Base-by-base conservation (phyloP, 306 rosid species). In the Abrus precatorius region DNA sequence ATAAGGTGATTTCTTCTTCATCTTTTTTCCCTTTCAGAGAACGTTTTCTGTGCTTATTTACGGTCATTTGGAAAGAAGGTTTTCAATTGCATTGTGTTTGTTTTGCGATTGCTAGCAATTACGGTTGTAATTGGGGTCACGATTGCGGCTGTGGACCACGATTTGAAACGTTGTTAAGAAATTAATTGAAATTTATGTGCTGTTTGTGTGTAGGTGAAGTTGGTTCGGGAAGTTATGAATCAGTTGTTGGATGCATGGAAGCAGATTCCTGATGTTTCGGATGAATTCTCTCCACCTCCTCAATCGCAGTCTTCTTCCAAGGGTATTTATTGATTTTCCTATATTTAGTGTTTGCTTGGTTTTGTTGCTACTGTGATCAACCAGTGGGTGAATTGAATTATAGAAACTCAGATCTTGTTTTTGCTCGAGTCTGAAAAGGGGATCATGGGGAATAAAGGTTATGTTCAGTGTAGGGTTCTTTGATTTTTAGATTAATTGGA, bases 211-310 rank as follows among this genome's bases (percentile, higher is more conserved):
- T 29, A 93, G 97, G 97, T 93, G 78, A 93, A 93, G 86, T 86
- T 71, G 32, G 94, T 88, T 28, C 84, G 97, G 72, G 96, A 91
- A 84, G 89, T 84, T 50, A 89, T 91, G 94, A 89, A 73, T 85
- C 92, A 86, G 82, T 84, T 86, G 90, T 44, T 91, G 85, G 94
- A 91, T 57, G 90, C 87, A 6, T 93, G 97, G 97, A 91, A 84
- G 76, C 90, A 87, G 88, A 84, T 93, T 77, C 93, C 94, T 34
- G 97, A 93, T 81, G 73, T 91, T 48, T 85, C 94, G 1, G 91
- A 80, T 34, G 91, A 87, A 59, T 80, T 73, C 34, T 89, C 96
- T 34, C 91, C 92, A 9, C 94, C 92, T 27, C 90, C 90, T 9
- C 85, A 28, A 0, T 88, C 94, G 0, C 83, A 60, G 53, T 79